Percentiles rank a stretch among this genome's conserved stretches.
These are phyloP conservation scores for Gastrodia elata DNA, from an alignment of 106 monocot genomes.

Conservation along the genomic window DNA sequence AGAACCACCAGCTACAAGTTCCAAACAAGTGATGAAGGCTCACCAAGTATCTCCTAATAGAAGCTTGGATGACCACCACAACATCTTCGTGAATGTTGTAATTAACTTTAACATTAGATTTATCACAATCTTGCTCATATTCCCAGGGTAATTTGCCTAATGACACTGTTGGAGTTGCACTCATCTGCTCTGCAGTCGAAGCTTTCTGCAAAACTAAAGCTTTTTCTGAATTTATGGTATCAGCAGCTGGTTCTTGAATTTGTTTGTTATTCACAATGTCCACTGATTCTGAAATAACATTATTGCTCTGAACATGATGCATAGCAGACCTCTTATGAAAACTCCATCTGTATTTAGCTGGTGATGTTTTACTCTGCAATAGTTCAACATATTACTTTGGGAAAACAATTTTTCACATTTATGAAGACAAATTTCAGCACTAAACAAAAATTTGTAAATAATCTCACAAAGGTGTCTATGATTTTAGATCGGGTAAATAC, in stretches of 20 bases:
- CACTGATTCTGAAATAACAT: conserved; percentile 35
- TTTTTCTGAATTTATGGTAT: conserved; percentile 21
- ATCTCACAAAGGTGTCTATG: neutral
- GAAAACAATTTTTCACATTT: no score
- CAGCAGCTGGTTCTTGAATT: conserved; percentile 22
- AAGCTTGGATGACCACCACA: conserved; percentile 61
- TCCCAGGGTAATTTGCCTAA: conserved; percentile 6
- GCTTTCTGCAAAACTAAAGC: conserved; percentile 39
- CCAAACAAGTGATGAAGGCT: neutral
- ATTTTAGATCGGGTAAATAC: neutral
- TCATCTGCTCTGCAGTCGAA: conserved; percentile 25
- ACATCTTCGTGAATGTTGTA: conserved; percentile 22
- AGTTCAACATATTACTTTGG: neutral
- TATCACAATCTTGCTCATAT: conserved; percentile 7
- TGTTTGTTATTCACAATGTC: conserved; percentile 35
- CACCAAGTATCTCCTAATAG: conserved; percentile 70
- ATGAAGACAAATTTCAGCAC: neutral
- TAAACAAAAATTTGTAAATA: neutral
- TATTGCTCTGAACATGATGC: conserved; percentile 58
- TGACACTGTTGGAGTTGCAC: conserved; percentile 12
- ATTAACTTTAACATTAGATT: conserved; percentile 13
- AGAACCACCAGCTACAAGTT: neutral
- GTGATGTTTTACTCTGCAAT: conserved; percentile 53
- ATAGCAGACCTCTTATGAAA: conserved; percentile 67
- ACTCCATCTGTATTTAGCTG: conserved; percentile 79